phyloP scores from a whole-genome alignment of 177 flowering plant species.

The Telopea speciosissima region DNA sequence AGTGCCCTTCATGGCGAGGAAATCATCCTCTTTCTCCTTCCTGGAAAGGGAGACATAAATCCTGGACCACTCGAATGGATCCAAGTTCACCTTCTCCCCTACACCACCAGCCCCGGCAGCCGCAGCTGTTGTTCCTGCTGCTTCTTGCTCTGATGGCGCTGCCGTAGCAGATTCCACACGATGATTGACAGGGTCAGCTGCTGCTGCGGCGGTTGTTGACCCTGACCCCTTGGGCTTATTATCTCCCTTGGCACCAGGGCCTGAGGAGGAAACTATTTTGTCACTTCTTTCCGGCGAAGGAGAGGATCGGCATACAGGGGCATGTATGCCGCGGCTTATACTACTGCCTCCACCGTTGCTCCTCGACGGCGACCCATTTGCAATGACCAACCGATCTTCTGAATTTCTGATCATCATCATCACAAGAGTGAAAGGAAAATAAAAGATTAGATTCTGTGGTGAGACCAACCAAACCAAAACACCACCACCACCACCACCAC shows the following conservation, averaged over 20 bases:
- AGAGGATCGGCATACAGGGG: conserved; percentile 13
- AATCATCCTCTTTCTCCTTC: conserved; percentile 70
- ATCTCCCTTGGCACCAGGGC: not conserved
- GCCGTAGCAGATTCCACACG: not conserved
- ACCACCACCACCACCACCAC: too few relatives aligned
- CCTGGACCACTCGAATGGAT: conserved; percentile 45
- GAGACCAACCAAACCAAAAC: not conserved
- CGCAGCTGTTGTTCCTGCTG: not conserved
- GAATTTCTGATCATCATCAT: conserved; percentile 21
- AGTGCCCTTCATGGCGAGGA: conserved; percentile 53
- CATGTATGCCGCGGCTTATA: not conserved
- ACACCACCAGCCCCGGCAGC: not conserved
- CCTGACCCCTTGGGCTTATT: conserved; percentile 8
- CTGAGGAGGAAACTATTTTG: not conserved
- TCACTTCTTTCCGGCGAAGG: conserved; percentile 18
- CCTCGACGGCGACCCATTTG: conserved; percentile 15
- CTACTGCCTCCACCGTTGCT: conserved; percentile 10
- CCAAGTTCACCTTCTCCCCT: conserved; percentile 25
- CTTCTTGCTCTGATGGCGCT: conserved; percentile 3
- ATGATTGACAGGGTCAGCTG: conserved; percentile 2
- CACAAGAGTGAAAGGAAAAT: too few relatives aligned
- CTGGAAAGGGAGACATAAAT: conserved; percentile 39
- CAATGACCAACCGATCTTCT: conserved; percentile 17
- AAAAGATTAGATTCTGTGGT: too few relatives aligned
- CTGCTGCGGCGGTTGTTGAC: not conserved